Base-by-base conservation (phyloP, 805 yeast genomes). In the Dipodascus geniculatus region DNA sequence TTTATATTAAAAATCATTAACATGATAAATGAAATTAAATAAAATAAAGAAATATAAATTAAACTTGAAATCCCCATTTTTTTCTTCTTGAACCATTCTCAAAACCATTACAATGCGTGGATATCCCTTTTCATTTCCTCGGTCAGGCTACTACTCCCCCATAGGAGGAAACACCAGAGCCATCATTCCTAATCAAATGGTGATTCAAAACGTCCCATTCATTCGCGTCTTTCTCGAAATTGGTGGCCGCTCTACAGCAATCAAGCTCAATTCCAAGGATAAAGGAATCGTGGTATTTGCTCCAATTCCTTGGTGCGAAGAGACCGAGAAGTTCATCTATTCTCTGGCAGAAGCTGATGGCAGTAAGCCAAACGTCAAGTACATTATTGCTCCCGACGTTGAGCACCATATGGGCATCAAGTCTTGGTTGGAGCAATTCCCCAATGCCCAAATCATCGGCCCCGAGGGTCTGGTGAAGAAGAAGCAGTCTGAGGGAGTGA, bases 381-480 rank as follows among this genome's bases (percentile, higher is more conserved):
- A 64, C 57, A 68, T 81, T 38, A 71, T 84, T 47, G 72, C 83
- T 49, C 87, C 88, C 1, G 86, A 83, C 61, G 61, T 58, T 31
- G 85, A 80, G 57, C 89, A 83, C 61, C 80, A 85, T 1, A 67
- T 83, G 78, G 85, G 83, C 2, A 78, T 82, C 11, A 61, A 65
- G 23, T 74, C 76, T 14, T 77, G 82, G 67, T 75, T 77, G 61
- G 68, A 71, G 19, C 65, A 67, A 53, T 74, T 69, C 62, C 85
- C 87, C 2, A 61, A 70, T 1, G 65, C 79, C 50, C 74, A 76
- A 60, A 64, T 83, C 23, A 72, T 83, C 56, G 86, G 82, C 3
- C 73, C 78, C 67, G 79, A 73, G 42, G 72, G 58, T 8, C 55
- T 63, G 33, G 51, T 51, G 14, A 49, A 48, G 28, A 56, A 56